Conservation (phyloP, 208 protist genomes). For the Wallacemonas sp. region DNA sequence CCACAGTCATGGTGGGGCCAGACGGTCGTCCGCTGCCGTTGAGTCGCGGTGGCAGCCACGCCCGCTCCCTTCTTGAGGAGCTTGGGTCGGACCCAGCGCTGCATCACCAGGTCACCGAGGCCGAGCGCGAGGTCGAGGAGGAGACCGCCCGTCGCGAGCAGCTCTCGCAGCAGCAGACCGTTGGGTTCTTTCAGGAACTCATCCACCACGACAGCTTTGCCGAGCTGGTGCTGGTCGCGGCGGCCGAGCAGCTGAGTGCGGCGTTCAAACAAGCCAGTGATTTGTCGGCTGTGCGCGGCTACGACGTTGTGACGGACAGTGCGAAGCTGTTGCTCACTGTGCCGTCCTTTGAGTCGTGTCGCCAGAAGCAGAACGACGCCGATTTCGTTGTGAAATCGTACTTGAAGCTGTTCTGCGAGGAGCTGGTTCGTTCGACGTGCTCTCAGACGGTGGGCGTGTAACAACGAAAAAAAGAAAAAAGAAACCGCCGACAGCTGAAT, state of each 20-base stretch:
- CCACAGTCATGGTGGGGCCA: conserved; percentile 32
- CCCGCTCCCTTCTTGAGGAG: conserved; percentile 5
- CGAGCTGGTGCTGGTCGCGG: conserved; percentile 66
- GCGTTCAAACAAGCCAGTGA: conserved; percentile 30
- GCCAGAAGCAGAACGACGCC: conserved; percentile 48
- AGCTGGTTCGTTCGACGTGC: conserved; percentile 69
- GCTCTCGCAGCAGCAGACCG: conserved; percentile 45
- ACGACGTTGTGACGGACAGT: conserved; percentile 55
- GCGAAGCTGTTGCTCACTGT: conserved; percentile 60
- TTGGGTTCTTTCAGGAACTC: conserved; percentile 60
- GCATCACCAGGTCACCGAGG: conserved; percentile 17
- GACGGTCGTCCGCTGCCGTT: conserved; percentile 21
- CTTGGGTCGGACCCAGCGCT: conserved; percentile 21
- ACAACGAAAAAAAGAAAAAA: conserved; percentile 19
- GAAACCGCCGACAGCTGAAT: no score
- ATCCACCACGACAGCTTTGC: conserved; percentile 66
- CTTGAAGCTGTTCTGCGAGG: conserved; percentile 72
- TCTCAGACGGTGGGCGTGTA: conserved; percentile 14
- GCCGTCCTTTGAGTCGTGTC: conserved; percentile 51
- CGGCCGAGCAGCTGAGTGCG: conserved; percentile 32
- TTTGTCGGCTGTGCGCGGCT: conserved; percentile 45
- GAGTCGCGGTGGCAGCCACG: background rate
- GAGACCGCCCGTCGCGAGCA: conserved; percentile 44
- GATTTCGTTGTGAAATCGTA: conserved; percentile 71
- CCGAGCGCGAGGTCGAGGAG: conserved; percentile 26